Conservation (phyloP, 2,329 filamentous ascomycete species). For the Xylariaceae sp. region DNA sequence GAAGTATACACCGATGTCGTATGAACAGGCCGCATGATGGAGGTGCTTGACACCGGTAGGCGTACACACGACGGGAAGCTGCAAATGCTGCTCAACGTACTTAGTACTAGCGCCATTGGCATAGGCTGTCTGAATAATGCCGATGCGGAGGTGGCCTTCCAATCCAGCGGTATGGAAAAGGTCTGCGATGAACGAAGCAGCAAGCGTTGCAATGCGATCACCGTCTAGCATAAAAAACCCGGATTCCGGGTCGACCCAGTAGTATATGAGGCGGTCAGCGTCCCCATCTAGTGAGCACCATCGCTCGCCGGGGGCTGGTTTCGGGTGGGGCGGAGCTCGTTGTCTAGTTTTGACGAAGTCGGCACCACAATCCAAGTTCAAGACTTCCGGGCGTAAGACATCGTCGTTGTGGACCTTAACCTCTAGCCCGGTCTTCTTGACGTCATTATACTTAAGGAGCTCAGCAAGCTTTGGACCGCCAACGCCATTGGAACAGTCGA, state of each 20-base stretch:
- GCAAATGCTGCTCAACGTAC: constrained; percentile 85
- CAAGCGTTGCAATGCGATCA: constrained; percentile 93
- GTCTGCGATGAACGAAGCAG: constrained; percentile 90
- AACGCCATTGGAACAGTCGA: constrained; percentile 97
- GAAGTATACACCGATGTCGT: constrained; percentile 97
- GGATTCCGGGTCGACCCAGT: constrained; percentile 81
- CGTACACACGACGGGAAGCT: constrained; percentile 89
- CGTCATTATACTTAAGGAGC: constrained; percentile 79
- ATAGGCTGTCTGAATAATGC: constrained; percentile 96
- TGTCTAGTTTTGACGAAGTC: constrained; percentile 98
- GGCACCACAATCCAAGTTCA: constrained; percentile 94
- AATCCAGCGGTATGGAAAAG: constrained; percentile 81
- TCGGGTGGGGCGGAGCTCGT: constrained; percentile 80
- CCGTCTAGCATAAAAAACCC: constrained; percentile 93
- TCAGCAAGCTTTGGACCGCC: constrained; percentile 89
- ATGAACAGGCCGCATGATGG: constrained; percentile 93
- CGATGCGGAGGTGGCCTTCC: constrained; percentile 79
- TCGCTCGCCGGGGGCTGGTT: constrained; percentile 73
- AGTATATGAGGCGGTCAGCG: constrained; percentile 93
- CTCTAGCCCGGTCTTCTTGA: constrained; percentile 70
- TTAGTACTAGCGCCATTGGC: constrained; percentile 94
- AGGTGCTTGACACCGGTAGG: constrained; percentile 96
- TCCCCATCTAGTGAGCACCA: constrained; percentile 94
- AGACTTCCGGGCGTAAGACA: constrained; percentile 81
- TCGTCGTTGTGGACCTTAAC: constrained; percentile 92